These are phyloP conservation scores for Trichoderma afroharzianum DNA, from an alignment of 2,329 filamentous ascomycete species.

Conservation along the genomic window DNA sequence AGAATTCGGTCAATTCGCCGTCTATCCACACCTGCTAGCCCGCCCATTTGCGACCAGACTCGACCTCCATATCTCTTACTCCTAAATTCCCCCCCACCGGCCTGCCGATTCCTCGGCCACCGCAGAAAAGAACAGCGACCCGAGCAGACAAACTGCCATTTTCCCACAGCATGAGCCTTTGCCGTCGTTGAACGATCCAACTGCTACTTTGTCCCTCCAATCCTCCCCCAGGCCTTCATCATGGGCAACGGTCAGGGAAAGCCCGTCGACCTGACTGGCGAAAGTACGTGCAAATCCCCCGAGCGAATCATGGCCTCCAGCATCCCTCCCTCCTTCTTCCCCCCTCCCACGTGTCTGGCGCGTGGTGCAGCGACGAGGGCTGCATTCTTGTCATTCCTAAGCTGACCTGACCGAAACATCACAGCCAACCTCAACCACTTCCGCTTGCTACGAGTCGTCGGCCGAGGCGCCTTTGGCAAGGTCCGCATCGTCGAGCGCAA, in stretches of 20 bases:
- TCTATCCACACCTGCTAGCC: conserved; percentile 10
- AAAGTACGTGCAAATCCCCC: conserved; percentile 57
- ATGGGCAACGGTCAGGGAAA: conserved; percentile 98
- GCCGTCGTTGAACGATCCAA: conserved; percentile 21
- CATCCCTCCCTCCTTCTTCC: conserved; percentile 13
- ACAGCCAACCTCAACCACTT: conserved; percentile 97
- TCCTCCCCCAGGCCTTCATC: conserved; percentile 44
- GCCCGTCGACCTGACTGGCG: conserved; percentile 85
- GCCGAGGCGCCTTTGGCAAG: conserved; percentile 97
- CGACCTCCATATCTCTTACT: not conserved
- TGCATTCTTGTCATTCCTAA: not conserved
- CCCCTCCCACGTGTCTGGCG: conserved; percentile 16
- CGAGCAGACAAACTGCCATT: not conserved
- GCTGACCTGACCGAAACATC: conserved; percentile 1
- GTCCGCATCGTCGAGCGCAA: conserved; percentile 98
- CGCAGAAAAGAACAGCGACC: not conserved
- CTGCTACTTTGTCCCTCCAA: conserved; percentile 21
- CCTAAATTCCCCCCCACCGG: conserved; percentile 8
- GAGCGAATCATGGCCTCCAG: conserved; percentile 1
- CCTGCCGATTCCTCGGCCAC: conserved; percentile 11
- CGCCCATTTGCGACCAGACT: not conserved
- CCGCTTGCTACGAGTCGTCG: conserved; percentile 88
- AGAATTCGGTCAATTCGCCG: conserved; percentile 14
- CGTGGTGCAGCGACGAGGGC: not conserved
- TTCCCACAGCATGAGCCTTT: conserved; percentile 26